Evolutionary conservation across 2,329 filamentous ascomycete species (phyloP).

Genomic region (Pseudocercospora fijiensis): DNA sequence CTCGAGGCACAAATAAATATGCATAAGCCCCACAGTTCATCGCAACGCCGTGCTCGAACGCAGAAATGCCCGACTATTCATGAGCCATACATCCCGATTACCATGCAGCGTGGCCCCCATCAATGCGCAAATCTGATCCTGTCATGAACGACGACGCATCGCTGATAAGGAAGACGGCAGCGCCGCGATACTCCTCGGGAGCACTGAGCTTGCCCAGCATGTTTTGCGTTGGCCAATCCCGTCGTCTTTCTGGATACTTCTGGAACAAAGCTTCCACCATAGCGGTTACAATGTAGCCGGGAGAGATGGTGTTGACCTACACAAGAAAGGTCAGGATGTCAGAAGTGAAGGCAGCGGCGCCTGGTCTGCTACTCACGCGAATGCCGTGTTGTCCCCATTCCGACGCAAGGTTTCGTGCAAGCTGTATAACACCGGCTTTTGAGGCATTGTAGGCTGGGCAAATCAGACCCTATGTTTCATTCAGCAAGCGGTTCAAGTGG

Average conservation of each 20-base stretch:
- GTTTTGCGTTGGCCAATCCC: conserved; percentile 79
- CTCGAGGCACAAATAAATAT: background rate
- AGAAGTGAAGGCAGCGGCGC: background rate
- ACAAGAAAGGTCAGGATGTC: conserved; percentile 33
- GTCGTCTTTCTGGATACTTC: conserved; percentile 64
- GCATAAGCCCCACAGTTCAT: background rate
- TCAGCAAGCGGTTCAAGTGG: conserved; percentile 3
- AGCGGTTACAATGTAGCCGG: conserved; percentile 75
- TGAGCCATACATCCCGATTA: conserved; percentile 32
- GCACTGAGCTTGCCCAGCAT: conserved; percentile 62
- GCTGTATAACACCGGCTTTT: conserved; percentile 71
- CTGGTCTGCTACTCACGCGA: conserved; percentile 40
- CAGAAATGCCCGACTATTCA: background rate
- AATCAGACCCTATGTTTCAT: conserved; percentile 57
- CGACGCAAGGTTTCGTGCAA: conserved; percentile 66
- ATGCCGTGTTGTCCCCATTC: conserved; percentile 74
- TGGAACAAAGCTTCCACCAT: conserved; percentile 83
- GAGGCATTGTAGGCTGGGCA: conserved; percentile 72
- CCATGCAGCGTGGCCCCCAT: conserved; percentile 57
- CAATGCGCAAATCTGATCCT: conserved; percentile 54
- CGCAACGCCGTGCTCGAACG: background rate
- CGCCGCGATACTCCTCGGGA: conserved; percentile 42
- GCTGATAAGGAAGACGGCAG: conserved; percentile 42
- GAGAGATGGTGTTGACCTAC: conserved; percentile 70
- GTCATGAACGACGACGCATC: conserved; percentile 56